Evolutionary conservation across 2,329 filamentous ascomycete genomes (phyloP).

Genomic region (Pezicula neosporulosa): DNA sequence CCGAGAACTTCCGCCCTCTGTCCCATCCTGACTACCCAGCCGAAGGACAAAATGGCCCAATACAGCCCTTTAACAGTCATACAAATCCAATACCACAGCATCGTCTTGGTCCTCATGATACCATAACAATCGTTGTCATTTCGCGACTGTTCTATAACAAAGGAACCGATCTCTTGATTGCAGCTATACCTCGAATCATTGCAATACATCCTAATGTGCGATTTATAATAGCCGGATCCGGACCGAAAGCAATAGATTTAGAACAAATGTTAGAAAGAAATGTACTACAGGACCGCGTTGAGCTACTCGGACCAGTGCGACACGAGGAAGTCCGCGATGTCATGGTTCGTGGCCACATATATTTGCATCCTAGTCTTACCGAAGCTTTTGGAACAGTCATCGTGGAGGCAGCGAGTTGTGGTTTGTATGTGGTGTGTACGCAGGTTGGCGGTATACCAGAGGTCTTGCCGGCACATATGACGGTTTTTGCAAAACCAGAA

Average conservation of each 20-base stretch:
- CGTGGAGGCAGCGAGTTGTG: slow-evolving; percentile 93
- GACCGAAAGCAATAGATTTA: slow-evolving; percentile 93
- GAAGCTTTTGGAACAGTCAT: slow-evolving; percentile 98
- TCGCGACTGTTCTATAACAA: slow-evolving; percentile 99
- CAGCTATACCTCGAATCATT: slow-evolving; percentile 88
- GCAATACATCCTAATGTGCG: slow-evolving; percentile 87
- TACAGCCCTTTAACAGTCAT: slow-evolving; percentile 22
- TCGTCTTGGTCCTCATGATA: slow-evolving; percentile 73
- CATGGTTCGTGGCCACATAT: slow-evolving; percentile 96
- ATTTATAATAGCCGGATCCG: slow-evolving; percentile 94
- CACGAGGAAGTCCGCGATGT: slow-evolving; percentile 97
- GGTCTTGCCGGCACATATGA: slow-evolving; percentile 94
- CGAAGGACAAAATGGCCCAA: slow-evolving; percentile 22
- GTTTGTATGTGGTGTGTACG: slow-evolving; percentile 93
- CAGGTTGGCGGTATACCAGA: slow-evolving; percentile 96
- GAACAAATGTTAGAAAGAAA: slow-evolving; percentile 98
- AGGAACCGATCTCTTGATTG: slow-evolving; percentile 94
- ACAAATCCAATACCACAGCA: slow-evolving; percentile 50
- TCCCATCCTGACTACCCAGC: slow-evolving; percentile 43
- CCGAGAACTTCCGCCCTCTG: slow-evolving; percentile 86
- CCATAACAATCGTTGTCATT: slow-evolving; percentile 94
- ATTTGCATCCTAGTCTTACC: slow-evolving; percentile 89
- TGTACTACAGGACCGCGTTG: slow-evolving; percentile 87
- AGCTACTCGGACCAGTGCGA: slow-evolving; percentile 85
- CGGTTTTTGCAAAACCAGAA: slow-evolving; percentile 92